Conservation (phyloP, 2,329 filamentous ascomycete genomes). For the Cryphonectria carpinicola region DNA sequence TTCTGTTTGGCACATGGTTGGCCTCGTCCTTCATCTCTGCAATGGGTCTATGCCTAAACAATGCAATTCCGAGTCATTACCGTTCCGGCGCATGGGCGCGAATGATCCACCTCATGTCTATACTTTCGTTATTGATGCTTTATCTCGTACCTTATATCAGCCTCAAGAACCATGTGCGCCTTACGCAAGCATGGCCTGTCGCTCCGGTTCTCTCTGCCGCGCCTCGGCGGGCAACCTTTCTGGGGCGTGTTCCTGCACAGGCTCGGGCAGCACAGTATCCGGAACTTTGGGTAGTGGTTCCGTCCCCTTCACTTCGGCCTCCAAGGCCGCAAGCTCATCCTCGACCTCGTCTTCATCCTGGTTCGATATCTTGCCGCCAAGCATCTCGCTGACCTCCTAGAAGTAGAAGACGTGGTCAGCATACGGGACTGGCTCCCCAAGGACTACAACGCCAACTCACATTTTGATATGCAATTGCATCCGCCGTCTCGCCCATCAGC, state of each 20-base stretch:
- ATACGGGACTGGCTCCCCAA: neutral
- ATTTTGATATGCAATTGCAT: conserved; percentile 89
- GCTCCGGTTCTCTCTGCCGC: conserved; percentile 31
- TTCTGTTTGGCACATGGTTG: neutral
- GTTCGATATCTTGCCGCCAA: conserved; percentile 85
- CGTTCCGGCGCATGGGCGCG: neutral
- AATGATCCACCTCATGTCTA: neutral
- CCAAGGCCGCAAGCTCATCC: conserved; percentile 85
- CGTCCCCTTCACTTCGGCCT: conserved; percentile 56
- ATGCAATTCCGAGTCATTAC: neutral
- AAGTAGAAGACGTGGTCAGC: conserved; percentile 19
- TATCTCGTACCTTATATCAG: neutral
- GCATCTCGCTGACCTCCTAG: conserved; percentile 90
- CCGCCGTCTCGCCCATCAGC: conserved; percentile 88
- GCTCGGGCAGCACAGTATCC: conserved; percentile 32
- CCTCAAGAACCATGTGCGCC: neutral
- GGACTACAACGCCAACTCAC: conserved; percentile 49
- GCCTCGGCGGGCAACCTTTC: conserved; percentile 27
- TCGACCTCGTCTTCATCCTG: conserved; percentile 98
- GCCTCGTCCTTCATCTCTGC: neutral
- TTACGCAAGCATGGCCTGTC: conserved; percentile 37
- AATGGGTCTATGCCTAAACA: neutral
- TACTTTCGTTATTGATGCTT: neutral
- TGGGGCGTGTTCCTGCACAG: conserved; percentile 24
- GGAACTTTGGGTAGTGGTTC: conserved; percentile 36